Percentiles rank a stretch among this genome's conserved stretches.
These are phyloP conservation scores for Monilinia aucupariae DNA, from an alignment of 2,329 filamentous ascomycete species.

Conservation along the genomic window DNA sequence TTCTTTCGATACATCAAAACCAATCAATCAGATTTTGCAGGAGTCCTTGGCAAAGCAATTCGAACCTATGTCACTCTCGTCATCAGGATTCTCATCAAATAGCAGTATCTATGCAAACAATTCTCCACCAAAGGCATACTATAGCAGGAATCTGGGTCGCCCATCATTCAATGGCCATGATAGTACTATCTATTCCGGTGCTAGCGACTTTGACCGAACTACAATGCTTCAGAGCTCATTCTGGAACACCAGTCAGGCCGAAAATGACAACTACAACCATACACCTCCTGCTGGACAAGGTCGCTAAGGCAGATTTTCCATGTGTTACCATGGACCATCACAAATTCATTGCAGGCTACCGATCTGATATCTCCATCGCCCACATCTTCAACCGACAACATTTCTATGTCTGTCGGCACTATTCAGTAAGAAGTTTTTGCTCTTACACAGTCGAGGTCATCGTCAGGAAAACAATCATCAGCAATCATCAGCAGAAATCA, in stretches of 20 bases:
- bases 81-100: slow-evolving; percentile 42
- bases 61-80: slow-evolving; percentile 21
- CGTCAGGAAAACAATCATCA: neutral
- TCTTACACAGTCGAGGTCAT: slow-evolving; percentile 2
- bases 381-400: slow-evolving; percentile 19
- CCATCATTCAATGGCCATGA: slow-evolving; percentile 23
- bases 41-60: slow-evolving; percentile 27
- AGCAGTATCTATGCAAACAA: slow-evolving; percentile 49
- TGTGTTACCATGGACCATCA: neutral
- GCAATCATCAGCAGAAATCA: neutral
- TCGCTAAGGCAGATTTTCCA: neutral
- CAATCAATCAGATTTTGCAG: slow-evolving; percentile 27
- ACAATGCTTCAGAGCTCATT: slow-evolving; percentile 34
- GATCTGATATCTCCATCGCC: neutral
- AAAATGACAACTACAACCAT: slow-evolving; percentile 37
- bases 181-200: slow-evolving; percentile 26
- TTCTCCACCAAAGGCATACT: slow-evolving; percentile 18
- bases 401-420: neutral
- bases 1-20: slow-evolving; percentile 17
- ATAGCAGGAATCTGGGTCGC: slow-evolving; percentile 12
- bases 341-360: neutral
- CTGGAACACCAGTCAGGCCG: slow-evolving; percentile 26
- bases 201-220: slow-evolving; percentile 28
- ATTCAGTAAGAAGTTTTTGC: neutral
- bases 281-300: slow-evolving; percentile 46